Percentiles rank a stretch among this genome's conserved stretches.
Conservation (phyloP, 2,329 filamentous ascomycete genomes). For the Apiospora rasikravindrae region DNA sequence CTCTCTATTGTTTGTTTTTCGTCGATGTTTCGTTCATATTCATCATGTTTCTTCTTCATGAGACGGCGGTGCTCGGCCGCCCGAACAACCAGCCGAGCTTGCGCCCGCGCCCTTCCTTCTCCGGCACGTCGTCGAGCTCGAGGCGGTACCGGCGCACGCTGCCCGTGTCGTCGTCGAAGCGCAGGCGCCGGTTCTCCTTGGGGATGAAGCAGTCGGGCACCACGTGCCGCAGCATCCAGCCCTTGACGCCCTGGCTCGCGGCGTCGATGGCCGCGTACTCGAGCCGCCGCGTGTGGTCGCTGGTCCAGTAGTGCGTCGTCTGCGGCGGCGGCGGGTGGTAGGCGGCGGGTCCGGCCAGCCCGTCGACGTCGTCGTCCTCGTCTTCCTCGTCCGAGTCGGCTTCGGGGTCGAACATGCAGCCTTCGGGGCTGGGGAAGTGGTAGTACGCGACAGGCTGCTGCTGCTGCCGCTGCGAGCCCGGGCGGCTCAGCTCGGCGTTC, state of each 20-base stretch:
- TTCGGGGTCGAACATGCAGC: conserved; percentile 23
- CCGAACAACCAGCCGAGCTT: conserved; percentile 39
- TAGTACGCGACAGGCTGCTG: conserved; percentile 49
- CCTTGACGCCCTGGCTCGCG: conserved; percentile 62
- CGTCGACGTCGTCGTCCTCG: not conserved
- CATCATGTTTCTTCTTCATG: not conserved
- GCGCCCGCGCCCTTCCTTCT: conserved; percentile 30
- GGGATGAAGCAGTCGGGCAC: conserved; percentile 67
- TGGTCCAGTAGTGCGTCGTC: conserved; percentile 72
- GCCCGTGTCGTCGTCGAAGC: conserved; percentile 66
- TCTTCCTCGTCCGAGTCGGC: not conserved
- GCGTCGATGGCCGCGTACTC: conserved; percentile 73
- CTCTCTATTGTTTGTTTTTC: not conserved
- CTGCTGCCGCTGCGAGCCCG: conserved; percentile 33
- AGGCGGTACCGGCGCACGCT: conserved; percentile 68
- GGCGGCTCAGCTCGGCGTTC: conserved; percentile 23
- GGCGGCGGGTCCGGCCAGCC: conserved; percentile 28
- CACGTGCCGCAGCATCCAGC: conserved; percentile 62
- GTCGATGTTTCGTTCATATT: not conserved
- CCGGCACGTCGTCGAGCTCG: conserved; percentile 55
- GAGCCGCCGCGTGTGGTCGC: conserved; percentile 63
- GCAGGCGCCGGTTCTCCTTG: conserved; percentile 51
- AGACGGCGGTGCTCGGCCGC: conserved; percentile 20
- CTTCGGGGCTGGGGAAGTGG: conserved; percentile 54
- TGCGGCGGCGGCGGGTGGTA: conserved; percentile 54